Percentiles rank a stretch among this genome's conserved stretches.
These are phyloP conservation scores for Lactarius sanguifluus DNA, from an alignment of 768 basidiomycete species.

Conservation along the genomic window DNA sequence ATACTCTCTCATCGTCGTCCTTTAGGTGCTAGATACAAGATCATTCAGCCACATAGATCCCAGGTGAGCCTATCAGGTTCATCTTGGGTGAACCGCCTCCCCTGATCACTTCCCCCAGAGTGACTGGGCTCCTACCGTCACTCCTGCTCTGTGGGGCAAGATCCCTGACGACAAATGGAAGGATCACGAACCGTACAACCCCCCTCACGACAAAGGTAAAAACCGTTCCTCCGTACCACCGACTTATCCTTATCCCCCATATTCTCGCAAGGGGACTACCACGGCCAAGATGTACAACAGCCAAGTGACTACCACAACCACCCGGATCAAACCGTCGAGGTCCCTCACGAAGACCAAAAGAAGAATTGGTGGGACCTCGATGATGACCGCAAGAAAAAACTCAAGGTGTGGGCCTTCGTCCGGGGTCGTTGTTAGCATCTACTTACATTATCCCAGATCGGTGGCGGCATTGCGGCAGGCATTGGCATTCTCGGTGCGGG, in stretches of 20 bases:
- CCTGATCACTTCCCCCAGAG: slow-evolving; percentile 38
- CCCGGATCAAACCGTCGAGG: slow-evolving; percentile 35
- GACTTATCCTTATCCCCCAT: neutral
- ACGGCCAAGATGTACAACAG: slow-evolving; percentile 22
- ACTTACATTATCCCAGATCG: slow-evolving; percentile 45
- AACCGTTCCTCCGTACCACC: neutral
- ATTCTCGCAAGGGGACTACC: slow-evolving; percentile 11
- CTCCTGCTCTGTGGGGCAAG: slow-evolving; percentile 69
- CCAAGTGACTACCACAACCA: slow-evolving; percentile 32
- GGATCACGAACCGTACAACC: slow-evolving; percentile 17
- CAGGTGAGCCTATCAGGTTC: slow-evolving; percentile 45
- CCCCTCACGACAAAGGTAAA: slow-evolving; percentile 29
- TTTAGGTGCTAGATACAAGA: slow-evolving; percentile 60
- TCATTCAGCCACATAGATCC: slow-evolving; percentile 69
- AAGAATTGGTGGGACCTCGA: slow-evolving; percentile 57
- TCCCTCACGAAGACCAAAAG: slow-evolving; percentile 48
- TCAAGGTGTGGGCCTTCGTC: slow-evolving; percentile 44
- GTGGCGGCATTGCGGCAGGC: slow-evolving; percentile 61
- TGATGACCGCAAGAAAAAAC: slow-evolving; percentile 55
- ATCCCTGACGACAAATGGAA: slow-evolving; percentile 37
- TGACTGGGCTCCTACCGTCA: slow-evolving; percentile 64
- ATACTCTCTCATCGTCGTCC: neutral
- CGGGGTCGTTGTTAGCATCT: neutral
- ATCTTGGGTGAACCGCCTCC: neutral
- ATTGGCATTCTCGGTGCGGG: slow-evolving; percentile 54